Conservation (phyloP, 805 yeast species). For the Candida hungchunana region DNA sequence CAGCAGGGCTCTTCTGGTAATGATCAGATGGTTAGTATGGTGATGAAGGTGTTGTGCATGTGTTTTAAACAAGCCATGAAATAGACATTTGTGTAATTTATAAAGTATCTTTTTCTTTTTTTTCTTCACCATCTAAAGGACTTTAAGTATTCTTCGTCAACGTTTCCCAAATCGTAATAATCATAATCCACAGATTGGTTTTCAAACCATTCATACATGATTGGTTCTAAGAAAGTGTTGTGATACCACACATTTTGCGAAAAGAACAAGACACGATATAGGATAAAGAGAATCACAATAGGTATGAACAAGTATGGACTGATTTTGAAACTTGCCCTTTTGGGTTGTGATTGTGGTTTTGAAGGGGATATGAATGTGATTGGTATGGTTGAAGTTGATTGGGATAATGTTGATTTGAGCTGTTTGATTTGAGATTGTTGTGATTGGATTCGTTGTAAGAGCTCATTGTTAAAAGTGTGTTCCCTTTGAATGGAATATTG, state of each 20-base stretch:
- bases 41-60: slow-evolving; percentile 31
- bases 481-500: slow-evolving; percentile 5
- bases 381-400: slow-evolving; percentile 1
- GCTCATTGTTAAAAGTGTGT: slow-evolving; percentile 14
- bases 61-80: slow-evolving; percentile 30
- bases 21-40: slow-evolving; percentile 13
- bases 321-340: background rate
- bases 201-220: slow-evolving; percentile 12
- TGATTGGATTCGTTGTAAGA: slow-evolving; percentile 16
- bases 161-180: slow-evolving; percentile 18
- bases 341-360: background rate
- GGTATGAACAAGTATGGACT: background rate
- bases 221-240: slow-evolving; percentile 18
- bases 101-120: too few relatives aligned
- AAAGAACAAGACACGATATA: background rate
- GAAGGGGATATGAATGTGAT: background rate
- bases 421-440: slow-evolving; percentile 18
- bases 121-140: slow-evolving; percentile 7
- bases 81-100: too few relatives aligned
- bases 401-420: slow-evolving; percentile 12
- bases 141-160: slow-evolving; percentile 15
- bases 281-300: background rate
- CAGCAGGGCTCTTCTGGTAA: slow-evolving; percentile 14
- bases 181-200: slow-evolving; percentile 23
- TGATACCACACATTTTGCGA: slow-evolving; percentile 14